phyloP scores from a whole-genome alignment of 164 flowering plant species.

The Aristolochia californica region DNA sequence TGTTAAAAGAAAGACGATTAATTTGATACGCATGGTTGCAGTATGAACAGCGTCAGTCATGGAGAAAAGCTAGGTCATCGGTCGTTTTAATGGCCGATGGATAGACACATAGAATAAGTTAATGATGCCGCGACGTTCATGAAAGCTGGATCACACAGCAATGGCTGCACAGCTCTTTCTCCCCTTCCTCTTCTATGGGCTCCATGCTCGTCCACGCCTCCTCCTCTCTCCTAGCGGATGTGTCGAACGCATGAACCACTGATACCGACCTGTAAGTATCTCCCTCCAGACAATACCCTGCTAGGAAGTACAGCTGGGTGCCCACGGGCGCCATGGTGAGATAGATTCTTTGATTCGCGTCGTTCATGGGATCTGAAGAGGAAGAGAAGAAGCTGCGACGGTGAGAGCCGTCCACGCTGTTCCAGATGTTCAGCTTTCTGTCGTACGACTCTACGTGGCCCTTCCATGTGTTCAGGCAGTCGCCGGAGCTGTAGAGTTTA shows the following conservation, averaged over 20 bases:
- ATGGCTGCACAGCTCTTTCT: constrained; percentile 45
- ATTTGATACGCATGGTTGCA: no score
- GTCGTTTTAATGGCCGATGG: no score
- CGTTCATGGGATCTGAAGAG: not conserved
- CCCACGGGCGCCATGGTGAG: constrained; percentile 55
- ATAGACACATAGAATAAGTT: no score
- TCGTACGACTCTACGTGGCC: constrained; percentile 58
- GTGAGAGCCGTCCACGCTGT: constrained; percentile 37
- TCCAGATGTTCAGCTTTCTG: constrained; percentile 44
- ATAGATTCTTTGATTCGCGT: constrained; percentile 16
- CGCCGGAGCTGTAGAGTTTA: constrained; percentile 48
- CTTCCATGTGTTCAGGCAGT: constrained; percentile 52
- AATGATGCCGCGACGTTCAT: no score
- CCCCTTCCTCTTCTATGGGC: constrained; percentile 34
- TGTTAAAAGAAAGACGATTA: no score
- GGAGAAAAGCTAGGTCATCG: no score
- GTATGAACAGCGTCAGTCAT: no score
- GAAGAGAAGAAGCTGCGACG: not conserved
- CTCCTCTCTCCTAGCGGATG: constrained; percentile 11
- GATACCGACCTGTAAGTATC: constrained; percentile 21
- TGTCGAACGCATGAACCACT: constrained; percentile 43
- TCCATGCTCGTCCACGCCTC: constrained; percentile 49
- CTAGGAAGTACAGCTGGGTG: constrained; percentile 38
- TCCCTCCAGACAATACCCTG: constrained; percentile 29
- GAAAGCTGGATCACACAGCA: constrained; percentile 44